Percentiles rank a stretch among this genome's conserved stretches.
Conservation (phyloP, 2,329 filamentous ascomycete species). For the Penicillium frequentans region DNA sequence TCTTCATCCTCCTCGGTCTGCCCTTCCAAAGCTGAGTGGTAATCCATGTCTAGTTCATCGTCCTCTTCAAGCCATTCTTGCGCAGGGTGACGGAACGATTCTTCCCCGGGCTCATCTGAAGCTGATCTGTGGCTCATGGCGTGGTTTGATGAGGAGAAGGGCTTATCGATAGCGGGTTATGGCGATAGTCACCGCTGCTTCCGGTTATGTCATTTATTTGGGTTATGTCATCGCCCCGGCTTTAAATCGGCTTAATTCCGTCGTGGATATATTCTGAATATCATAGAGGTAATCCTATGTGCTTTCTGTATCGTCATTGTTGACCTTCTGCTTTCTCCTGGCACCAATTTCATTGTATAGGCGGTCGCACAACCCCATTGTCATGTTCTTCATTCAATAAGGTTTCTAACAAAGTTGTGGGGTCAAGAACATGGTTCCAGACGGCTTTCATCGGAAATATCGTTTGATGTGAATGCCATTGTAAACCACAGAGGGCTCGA, state of each 20-base stretch:
- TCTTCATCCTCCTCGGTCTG: conserved; percentile 13
- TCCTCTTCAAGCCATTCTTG: conserved; percentile 42
- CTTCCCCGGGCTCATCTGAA: conserved; percentile 23
- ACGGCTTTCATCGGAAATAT: too few species aligned
- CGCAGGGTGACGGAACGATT: conserved; percentile 36
- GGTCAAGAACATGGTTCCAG: too few species aligned
- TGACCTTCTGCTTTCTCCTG: too few species aligned
- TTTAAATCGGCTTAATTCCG: conserved; percentile 5
- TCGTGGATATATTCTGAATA: too few species aligned
- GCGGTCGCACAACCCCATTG: too few species aligned
- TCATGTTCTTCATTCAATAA: too few species aligned
- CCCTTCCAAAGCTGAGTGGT: conserved; percentile 10
- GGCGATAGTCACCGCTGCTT: conserved; percentile 11
- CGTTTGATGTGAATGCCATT: too few species aligned
- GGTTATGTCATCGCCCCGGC: conserved; percentile 2
- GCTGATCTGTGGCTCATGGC: conserved; percentile 32
- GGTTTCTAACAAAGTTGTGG: too few species aligned
- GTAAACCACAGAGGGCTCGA: too few species aligned
- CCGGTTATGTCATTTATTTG: background rate
- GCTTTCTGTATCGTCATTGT: too few species aligned
- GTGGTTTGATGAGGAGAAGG: conserved; percentile 10
- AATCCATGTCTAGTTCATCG: conserved; percentile 27
- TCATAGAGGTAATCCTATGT: too few species aligned
- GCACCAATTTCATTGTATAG: too few species aligned
- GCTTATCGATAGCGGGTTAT: conserved; percentile 22